Percentiles rank a stretch among this genome's conserved stretches.
Evolutionary conservation across 2,329 filamentous ascomycete genomes (phyloP).

Genomic region (Geosmithia flava): DNA sequence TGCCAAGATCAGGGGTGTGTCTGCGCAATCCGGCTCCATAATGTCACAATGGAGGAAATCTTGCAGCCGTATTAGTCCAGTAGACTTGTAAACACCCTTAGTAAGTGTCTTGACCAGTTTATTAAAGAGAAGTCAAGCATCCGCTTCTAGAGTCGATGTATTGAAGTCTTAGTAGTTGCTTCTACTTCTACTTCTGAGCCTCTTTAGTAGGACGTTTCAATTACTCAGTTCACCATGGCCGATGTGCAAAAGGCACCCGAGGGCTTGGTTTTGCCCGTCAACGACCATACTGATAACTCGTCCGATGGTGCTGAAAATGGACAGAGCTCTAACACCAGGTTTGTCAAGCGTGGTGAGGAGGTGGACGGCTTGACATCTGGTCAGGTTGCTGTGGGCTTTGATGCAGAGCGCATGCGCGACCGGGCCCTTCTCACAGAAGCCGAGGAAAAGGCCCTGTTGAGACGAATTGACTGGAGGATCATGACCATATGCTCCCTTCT

Average conservation of each 20-base stretch:
- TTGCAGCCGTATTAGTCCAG: neutral
- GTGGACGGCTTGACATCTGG: neutral
- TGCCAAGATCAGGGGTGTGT: neutral
- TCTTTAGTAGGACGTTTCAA: neutral
- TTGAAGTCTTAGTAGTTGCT: neutral
- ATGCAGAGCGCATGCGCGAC: slow-evolving; percentile 20
- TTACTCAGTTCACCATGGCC: neutral
- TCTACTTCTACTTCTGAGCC: too few species aligned
- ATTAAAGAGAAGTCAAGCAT: neutral
- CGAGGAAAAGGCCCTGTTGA: slow-evolving; percentile 11
- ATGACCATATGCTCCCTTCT: slow-evolving; percentile 20
- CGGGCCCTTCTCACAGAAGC: slow-evolving; percentile 10
- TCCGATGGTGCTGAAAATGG: neutral
- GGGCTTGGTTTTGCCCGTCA: neutral
- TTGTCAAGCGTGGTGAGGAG: neutral
- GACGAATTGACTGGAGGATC: slow-evolving; percentile 12
- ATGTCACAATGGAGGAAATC: neutral
- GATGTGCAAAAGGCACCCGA: neutral
- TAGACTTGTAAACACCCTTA: neutral
- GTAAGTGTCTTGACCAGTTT: neutral
- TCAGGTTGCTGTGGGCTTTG: slow-evolving; percentile 13
- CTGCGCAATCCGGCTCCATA: neutral
- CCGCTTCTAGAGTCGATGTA: neutral
- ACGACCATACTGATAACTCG: neutral
- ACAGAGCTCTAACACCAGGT: neutral